Evolutionary conservation across 2,329 filamentous ascomycete species (phyloP), one percentile per base, ranked within the genome.

Genomic region (Botryotinia convoluta): DNA sequence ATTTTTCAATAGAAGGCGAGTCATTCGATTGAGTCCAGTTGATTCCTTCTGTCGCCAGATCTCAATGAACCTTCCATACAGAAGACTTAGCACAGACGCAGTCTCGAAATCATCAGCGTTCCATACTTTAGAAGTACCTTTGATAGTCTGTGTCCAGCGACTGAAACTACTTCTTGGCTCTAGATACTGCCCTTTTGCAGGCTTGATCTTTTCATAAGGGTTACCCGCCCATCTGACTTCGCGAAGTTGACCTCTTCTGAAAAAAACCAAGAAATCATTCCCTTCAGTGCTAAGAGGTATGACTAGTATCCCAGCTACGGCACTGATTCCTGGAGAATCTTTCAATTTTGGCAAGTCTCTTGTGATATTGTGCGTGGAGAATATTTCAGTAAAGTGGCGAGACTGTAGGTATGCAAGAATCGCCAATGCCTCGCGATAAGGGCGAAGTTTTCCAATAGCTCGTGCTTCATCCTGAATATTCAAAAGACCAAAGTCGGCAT

Each of bases 31-130:
- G 77, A 97, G 92, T 74, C 97, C 81, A 0, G 93, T 92, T 2
- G 91, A 91, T 81, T 97, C 94, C 77, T 97, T 97, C 80, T 97
- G 93, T 73, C 93, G 87, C 94, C 94, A 97, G 7, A 97, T 94
- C 79, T 97, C 93, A 78, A 97, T 97, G 80, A 97, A 97, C 81
- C 89, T 89, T 26, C 87, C 86, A 75, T 97, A 97, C 1, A 97
- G 93, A 16, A 97, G 84, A 79, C 94, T 97, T 4, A 97, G 85
- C 0, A 97, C 93, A 0, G 94, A 93, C 0, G 94, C 94, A 0
- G 93, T 97, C 82, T 97, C 94, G 2, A 97, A 69, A 79, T 97
- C 93, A 75, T 97, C 92, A 79, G 96, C 93, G 0, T 90, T 91
- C 94, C 94, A 97, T 77, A 97, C 93, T 37, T 92, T 89, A 77